Base-by-base conservation (phyloP, 2,329 filamentous ascomycete genomes). In the Aspergillus latus region DNA sequence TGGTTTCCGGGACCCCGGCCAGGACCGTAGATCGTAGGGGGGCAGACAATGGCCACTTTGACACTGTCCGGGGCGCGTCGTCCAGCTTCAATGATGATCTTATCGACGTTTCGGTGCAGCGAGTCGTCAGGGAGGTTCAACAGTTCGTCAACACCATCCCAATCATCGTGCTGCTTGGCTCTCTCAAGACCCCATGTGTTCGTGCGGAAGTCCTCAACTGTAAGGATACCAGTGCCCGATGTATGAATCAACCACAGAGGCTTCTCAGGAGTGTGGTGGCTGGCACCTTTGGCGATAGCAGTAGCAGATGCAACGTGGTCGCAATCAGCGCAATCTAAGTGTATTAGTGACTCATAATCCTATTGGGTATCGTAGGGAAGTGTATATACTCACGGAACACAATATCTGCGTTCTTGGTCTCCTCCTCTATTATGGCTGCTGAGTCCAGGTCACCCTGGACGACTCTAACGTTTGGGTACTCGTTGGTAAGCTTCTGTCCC, bases 371-470 rank as follows among this genome's bases (percentile, higher is more conserved):
- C 21, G 21, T 21, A 21, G 21, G 21, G 21, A 7, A 5, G 6
- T 26, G 21, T 21, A 26, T 43, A n/a, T 6, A 68, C 74, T 55
- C 60, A 79, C 77, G 69, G 58, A 76, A 74, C 11, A 80, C 72
- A 53, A 80, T 75, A 49, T 80, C 76, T n/a, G 77, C 76, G 28
- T 79, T 78, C 58, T 72, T 72, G 11, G 76, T 74, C 59, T 78
- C 76, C 28, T 75, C 68, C 52, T 74, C 72, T 34, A 80, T 71
- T 29, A 74, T 45, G 11, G 74, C 68, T 4, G 64, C 60, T 9
- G 71, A 73, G 58, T 80, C 76, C 5, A 80, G 67, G 54, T 76
- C 74, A 9, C 78, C 77, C 34, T 70, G 65, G 4, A 80, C 73
- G 7, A 78, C 65, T 36, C 73, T 69, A 32, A 77, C 70, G 6